Conservation (phyloP, 2,329 filamentous ascomycete species). For the Trichoderma pleuroti region DNA sequence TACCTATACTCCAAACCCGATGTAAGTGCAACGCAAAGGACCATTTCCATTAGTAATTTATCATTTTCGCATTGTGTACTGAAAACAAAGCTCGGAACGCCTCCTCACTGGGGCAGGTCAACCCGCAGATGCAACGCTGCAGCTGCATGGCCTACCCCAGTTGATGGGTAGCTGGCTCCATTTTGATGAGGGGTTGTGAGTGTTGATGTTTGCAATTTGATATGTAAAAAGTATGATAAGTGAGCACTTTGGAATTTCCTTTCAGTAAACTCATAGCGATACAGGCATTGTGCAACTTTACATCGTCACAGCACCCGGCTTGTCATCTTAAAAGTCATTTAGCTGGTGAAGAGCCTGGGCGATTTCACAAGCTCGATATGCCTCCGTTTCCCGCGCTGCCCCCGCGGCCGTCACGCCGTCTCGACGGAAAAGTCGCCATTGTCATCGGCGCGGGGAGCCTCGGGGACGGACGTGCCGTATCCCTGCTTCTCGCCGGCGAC, state of each 20-base stretch:
- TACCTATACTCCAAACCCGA: no score
- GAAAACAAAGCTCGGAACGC: not conserved
- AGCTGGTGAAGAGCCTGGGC: not conserved
- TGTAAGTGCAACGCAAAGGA: no score
- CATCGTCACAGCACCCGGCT: not conserved
- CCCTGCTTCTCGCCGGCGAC: conserved; percentile 57
- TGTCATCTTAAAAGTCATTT: not conserved
- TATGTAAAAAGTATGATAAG: not conserved
- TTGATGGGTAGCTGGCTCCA: not conserved
- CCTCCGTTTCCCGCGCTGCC: conserved; percentile 7
- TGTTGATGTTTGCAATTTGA: not conserved
- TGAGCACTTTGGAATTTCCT: not conserved
- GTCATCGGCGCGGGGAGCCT: conserved; percentile 35
- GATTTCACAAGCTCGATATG: not conserved
- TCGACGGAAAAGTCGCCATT: conserved; percentile 28
- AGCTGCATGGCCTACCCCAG: not conserved
- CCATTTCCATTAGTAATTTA: no score
- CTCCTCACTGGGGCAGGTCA: not conserved
- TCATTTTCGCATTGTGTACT: not conserved
- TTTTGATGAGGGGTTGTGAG: conserved; percentile 3
- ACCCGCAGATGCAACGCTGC: not conserved
- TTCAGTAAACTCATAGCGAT: not conserved
- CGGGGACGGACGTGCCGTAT: conserved; percentile 52
- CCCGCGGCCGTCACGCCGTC: conserved; percentile 26
- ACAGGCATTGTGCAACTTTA: not conserved